Evolutionary conservation across 2,329 filamentous ascomycete species (phyloP).

Genomic region (Cryphonectria radicalis): DNA sequence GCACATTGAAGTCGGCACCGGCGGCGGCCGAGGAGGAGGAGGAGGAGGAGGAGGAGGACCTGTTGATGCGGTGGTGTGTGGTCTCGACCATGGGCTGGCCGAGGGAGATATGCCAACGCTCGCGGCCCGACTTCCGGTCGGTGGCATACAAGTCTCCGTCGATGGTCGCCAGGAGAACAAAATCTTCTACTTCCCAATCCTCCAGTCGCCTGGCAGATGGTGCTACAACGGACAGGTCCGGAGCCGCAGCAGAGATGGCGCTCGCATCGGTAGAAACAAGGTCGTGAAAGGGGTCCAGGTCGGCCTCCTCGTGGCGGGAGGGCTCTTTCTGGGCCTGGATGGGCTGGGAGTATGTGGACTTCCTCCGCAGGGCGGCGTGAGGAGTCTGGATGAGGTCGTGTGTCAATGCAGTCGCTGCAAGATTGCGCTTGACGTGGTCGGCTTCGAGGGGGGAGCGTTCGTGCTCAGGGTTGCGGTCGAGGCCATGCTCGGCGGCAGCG

Average conservation of each 20-base stretch:
- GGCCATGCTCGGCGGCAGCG: slow-evolving; percentile 8
- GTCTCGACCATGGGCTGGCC: slow-evolving; percentile 91
- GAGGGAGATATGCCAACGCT: slow-evolving; percentile 83
- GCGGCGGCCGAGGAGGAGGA: slow-evolving; percentile 39
- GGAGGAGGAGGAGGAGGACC: slow-evolving; percentile 44
- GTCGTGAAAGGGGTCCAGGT: slow-evolving; percentile 36
- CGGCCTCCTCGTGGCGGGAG: slow-evolving; percentile 2
- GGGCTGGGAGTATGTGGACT: slow-evolving; percentile 27
- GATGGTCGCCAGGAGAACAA: slow-evolving; percentile 99
- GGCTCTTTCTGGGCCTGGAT: slow-evolving; percentile 20
- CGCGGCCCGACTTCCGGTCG: slow-evolving; percentile 82
- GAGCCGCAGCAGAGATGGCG: slow-evolving; percentile 98
- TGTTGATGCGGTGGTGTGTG: slow-evolving; percentile 75
- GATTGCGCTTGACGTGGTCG: slow-evolving; percentile 30
- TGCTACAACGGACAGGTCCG: slow-evolving; percentile 94
- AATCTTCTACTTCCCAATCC: slow-evolving; percentile 99
- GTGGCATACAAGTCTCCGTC: slow-evolving; percentile 93
- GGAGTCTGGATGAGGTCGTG: slow-evolving; percentile 29
- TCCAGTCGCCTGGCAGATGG: slow-evolving; percentile 95
- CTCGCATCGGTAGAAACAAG: slow-evolving; percentile 71
- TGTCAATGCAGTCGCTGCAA: slow-evolving; percentile 31
- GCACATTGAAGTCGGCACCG: slow-evolving; percentile 62
- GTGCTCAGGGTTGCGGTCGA: slow-evolving; percentile 11
- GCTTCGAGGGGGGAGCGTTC: slow-evolving; percentile 27
- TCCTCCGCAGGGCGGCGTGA: slow-evolving; percentile 24